Base-by-base conservation (phyloP, 495 filamentous ascomycete genomes). In the Xylaria cubensis region DNA sequence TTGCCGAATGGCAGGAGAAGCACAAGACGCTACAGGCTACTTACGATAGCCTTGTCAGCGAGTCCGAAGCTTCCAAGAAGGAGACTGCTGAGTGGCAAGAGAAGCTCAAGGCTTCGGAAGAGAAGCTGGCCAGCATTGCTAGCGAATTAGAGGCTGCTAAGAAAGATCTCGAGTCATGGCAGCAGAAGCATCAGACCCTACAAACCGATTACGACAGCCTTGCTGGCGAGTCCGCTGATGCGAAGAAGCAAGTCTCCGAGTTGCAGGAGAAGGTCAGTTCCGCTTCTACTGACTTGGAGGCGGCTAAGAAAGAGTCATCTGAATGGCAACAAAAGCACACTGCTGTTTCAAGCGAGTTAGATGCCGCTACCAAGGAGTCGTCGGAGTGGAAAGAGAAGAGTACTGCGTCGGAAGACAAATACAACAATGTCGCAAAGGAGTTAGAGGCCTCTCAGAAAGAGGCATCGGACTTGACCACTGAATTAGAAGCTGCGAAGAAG, bases 271-370 rank as follows among this genome's bases (percentile, higher is more conserved):
- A 64, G 51, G n/a, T 50, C 12, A 42, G 39, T 1, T 50, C 59
- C 32, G 59, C 53, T n/a, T 19, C 46, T 34, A 39, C 29, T 3
- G 70, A 72, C 10, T 24, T 66, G 21, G 70, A 72, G 29, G 32
- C 26, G 17, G 59, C 67, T 13, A 71, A 66, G 50, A 62, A 71
- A 17, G 39, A 65, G 26, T 56, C 64, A 13, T 29, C 63, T 6
- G 70, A 72, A 46, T 72, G 48, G 63, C 70, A 62, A 34, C 44
- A 64, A 32, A 71, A 71, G 39, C 69, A 71, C 21, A 29, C 56
- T 10, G 19, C 44, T 19, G 19, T 44, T 36, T 50, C 46, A 4
- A 44, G 34, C 34, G 62, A 55, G 32, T 39, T 66, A 39, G 24
- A 56, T 13, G 48, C 69, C 17, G 70, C 70, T 0, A 41, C 68